Evolutionary conservation across 2,329 filamentous ascomycete species (phyloP).

Genomic region (Colletotrichum orbiculare): DNA sequence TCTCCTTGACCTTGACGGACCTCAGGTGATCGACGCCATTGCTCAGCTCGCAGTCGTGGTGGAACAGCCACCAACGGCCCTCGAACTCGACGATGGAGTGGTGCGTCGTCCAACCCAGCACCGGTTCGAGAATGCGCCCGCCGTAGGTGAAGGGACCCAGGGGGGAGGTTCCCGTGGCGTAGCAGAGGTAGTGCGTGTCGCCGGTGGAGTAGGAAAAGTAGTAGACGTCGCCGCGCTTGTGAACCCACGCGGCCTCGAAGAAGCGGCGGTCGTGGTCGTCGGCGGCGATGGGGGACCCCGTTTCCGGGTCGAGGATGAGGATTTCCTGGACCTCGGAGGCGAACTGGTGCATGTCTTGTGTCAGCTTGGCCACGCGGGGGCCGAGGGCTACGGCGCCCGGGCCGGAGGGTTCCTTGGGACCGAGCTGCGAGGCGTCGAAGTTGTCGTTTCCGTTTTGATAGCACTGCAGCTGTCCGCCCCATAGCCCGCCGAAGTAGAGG

Average conservation of each 20-base stretch:
- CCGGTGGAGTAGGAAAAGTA: constrained; percentile 85
- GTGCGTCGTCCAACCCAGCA: constrained; percentile 84
- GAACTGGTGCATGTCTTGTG: constrained; percentile 74
- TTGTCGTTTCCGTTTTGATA: constrained; percentile 66
- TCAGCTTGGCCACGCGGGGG: constrained; percentile 74
- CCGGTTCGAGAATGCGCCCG: constrained; percentile 78
- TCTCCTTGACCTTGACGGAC: constrained; percentile 79
- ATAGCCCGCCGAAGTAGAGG: constrained; percentile 80
- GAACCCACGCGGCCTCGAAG: constrained; percentile 85
- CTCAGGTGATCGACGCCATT: constrained; percentile 77
- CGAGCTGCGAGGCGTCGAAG: constrained; percentile 67
- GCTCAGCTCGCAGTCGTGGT: constrained; percentile 79
- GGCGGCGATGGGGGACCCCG: constrained; percentile 67
- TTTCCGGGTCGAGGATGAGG: constrained; percentile 71
- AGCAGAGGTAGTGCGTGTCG: constrained; percentile 80
- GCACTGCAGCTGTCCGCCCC: constrained; percentile 85
- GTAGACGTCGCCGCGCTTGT: constrained; percentile 76
- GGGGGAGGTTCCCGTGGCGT: constrained; percentile 73
- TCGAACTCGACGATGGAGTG: constrained; percentile 81
- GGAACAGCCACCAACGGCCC: constrained; percentile 79
- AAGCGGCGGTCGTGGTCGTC: constrained; percentile 80
- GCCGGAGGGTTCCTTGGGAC: constrained; percentile 69
- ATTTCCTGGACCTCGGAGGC: constrained; percentile 66
- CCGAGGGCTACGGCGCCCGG: constrained; percentile 67
- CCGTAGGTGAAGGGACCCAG: constrained; percentile 79